Evolutionary conservation across 2,329 filamentous ascomycete species (phyloP).

Genomic region (Bipolaris victoriae): DNA sequence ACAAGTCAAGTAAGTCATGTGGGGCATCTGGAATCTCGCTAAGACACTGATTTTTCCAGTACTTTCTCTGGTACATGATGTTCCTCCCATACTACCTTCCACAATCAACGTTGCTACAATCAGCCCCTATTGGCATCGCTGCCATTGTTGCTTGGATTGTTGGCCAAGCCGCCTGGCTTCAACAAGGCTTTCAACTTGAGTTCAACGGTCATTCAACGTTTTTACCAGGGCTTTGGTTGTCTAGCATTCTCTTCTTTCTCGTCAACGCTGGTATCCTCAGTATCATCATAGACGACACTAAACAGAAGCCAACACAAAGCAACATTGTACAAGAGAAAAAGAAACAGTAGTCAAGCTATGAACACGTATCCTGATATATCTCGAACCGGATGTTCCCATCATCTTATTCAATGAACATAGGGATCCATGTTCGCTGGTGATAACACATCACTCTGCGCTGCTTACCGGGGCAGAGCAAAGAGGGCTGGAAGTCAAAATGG

Average conservation of each 20-base stretch:
- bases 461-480: constrained; percentile 1
- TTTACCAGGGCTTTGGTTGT: constrained; percentile 78
- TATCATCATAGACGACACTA: constrained; percentile 72
- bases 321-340: neutral
- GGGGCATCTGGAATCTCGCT: neutral
- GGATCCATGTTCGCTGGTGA: neutral
- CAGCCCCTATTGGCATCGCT: constrained; percentile 65
- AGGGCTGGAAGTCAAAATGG: constrained; percentile 31
- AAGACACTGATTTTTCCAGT: constrained; percentile 59
- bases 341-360: neutral
- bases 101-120: constrained; percentile 71
- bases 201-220: constrained; percentile 80
- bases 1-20: constrained; percentile 79
- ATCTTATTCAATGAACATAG: neutral
- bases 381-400: neutral
- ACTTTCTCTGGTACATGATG: constrained; percentile 98
- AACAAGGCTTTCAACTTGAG: constrained; percentile 58
- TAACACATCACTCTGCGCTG: neutral
- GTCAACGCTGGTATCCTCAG: constrained; percentile 89
- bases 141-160: constrained; percentile 76
- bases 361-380: neutral
- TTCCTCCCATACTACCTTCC: constrained; percentile 92
- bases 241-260: constrained; percentile 79
- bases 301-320: neutral
- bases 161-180: constrained; percentile 66